Evolutionary conservation across 441 rosid genomes (phyloP), one percentile per base, ranked within the genome.

Genomic region (Syzygium syzygioides): DNA sequence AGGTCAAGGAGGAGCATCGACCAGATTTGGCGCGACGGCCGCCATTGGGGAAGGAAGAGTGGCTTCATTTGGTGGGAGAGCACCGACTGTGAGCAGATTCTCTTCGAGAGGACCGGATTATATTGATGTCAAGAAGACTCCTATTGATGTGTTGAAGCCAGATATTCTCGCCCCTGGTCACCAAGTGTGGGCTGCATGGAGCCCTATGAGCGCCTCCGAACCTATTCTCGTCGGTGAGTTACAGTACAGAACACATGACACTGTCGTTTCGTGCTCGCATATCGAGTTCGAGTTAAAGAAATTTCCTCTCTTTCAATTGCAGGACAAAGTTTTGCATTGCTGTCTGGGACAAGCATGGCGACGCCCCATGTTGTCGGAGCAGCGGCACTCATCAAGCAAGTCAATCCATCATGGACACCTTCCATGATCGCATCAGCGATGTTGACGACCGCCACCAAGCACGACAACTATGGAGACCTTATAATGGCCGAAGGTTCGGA

Each of bases 291-390:
- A 76, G n/a, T 76, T 76, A 13, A 41, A 76, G 30, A 66, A 41
- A 13, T 6, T 76, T 41, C 53, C 10, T 3, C 41, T 6, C 83
- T 76, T 41, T 13, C 83, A 0, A 18, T 79, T 64, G 57, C 68
- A 97, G 99, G 99, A 64, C 85, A 92, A 76, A 94, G 86, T 85
- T 98, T 95, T 87, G 99, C 99, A 3, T 88, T 98, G 79, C 66
- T 96, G 84, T 98, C 99, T 1, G 99, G 99, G 56, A 96, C 99
- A 9, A 98, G 99, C 93, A 97, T 97, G 99, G 99, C 99, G 1
- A 90, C 98, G 48, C 98, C 99, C 87, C 99, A 98, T 86, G 87
- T 95, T 14, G 96, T 80, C 2, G 99, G 99, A 87, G 93, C 95
- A 54, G 95, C 96, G 11, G 99, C 97, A 7, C 90, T 97, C 7